Evolutionary conservation across 2,329 filamentous ascomycete genomes (phyloP), one percentile per base, ranked within the genome.

Genomic region (Clonostachys rosea): DNA sequence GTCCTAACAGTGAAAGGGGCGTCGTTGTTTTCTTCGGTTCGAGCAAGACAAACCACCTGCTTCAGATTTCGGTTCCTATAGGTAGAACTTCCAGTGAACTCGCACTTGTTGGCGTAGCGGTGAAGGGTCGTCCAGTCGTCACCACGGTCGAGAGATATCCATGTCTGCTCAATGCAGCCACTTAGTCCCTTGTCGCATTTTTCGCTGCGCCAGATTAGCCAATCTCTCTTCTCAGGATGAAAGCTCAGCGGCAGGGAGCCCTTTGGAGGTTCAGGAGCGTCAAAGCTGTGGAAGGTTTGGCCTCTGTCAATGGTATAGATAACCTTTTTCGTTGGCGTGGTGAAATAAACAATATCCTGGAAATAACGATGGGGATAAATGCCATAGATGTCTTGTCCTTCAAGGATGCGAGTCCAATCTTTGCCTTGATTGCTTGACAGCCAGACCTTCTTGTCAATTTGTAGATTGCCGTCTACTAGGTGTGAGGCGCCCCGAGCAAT

Each of bases 351-450:
- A 39, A 84, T 79, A 59, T 96, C 90, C 57, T 88, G 90, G 66
- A 89, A 86, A 66, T 91, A 87, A 43, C 75, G 75, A 61, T 99
- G 90, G 20, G 87, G 87, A 48, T 86, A 78, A 54, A 99, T 89
- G 17, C 70, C 74, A 41, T 77, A 70, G 48, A 97, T 81, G 3
- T 82, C 73, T 54, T 91, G 82, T 34, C 82, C 81, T 48, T 87
- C 75, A 4, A 95, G 76, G 41, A 84, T 83, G 46, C 63, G 72
- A 20, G 83, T 71, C 92, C 94, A 99, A 3, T 70, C 84, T 69
- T 95, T 95, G 59, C 94, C 94, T 59, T 96, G 92, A 61, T 99
- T 84, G 46, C 84, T 80, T 0, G 89, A 88, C 47, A 95, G 76
- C 66, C 78, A 91, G 16, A 95, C 76, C 50, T 75, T 45, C 73